phyloP scores from a whole-genome alignment of 192 early-diverging fungal genomes.

The Geranomyces michiganensis region DNA sequence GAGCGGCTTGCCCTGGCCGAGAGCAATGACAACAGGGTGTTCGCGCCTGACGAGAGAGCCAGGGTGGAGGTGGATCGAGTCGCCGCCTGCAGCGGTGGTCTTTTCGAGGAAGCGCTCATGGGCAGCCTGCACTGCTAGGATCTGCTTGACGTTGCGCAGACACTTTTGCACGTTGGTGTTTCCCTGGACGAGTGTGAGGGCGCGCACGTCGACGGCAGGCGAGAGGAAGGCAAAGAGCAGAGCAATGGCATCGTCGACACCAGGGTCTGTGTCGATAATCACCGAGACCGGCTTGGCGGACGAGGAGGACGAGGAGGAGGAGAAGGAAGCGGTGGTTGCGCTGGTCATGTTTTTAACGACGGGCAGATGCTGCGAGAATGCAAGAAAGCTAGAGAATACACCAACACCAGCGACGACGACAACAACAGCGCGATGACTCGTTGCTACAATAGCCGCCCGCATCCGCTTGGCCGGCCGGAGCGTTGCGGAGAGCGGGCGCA shows the following conservation, averaged over 20 bases:
- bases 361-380: too few species aligned
- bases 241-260: constrained; percentile 34
- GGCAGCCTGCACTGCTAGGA: constrained; percentile 29
- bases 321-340: too few species aligned
- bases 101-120: constrained; percentile 22
- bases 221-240: constrained; percentile 30
- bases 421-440: too few species aligned
- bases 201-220: constrained; percentile 25
- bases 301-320: too few species aligned
- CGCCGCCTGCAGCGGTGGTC: neutral
- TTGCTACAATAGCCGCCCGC: too few species aligned
- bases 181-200: constrained; percentile 26
- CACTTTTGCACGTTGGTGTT: constrained; percentile 26
- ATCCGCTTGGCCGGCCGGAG: too few species aligned
- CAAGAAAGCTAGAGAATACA: too few species aligned
- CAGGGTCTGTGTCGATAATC: constrained; percentile 36
- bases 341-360: too few species aligned
- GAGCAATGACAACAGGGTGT: constrained; percentile 18
- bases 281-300: neutral
- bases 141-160: constrained; percentile 34
- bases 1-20: constrained; percentile 23
- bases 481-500: too few species aligned
- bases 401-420: too few species aligned
- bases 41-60: constrained; percentile 2
- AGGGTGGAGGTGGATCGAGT: neutral